A percentile compares a stretch with the other conserved stretches of the same genome.
These are phyloP conservation scores for Coemansia sp. DNA, from an alignment of 192 early-diverging fungal species.

Conservation along the genomic window DNA sequence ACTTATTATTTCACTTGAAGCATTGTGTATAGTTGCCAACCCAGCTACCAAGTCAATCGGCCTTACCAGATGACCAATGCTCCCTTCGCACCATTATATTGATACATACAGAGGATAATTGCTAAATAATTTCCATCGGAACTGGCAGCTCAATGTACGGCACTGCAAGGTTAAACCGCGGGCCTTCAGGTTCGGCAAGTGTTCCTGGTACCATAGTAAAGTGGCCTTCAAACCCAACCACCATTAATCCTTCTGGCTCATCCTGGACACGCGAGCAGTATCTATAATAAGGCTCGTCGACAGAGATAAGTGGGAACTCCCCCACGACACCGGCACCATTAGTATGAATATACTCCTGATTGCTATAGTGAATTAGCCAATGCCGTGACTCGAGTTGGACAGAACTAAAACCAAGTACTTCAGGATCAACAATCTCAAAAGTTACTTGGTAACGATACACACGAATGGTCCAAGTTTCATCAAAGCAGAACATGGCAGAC, in stretches of 20 bases:
- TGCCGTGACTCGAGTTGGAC: slow-evolving; percentile 36
- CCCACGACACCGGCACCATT: slow-evolving; percentile 36
- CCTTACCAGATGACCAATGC: no score
- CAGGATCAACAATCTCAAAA: slow-evolving; percentile 28
- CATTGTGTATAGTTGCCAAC: no score
- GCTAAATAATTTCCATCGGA: slow-evolving; percentile 28
- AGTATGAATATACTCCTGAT: slow-evolving; percentile 16
- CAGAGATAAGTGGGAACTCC: slow-evolving; percentile 29
- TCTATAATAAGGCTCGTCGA: slow-evolving; percentile 21
- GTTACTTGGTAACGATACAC: slow-evolving; percentile 48
- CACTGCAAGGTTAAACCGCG: slow-evolving; percentile 23
- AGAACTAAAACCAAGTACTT: slow-evolving; percentile 16
- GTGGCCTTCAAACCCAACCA: slow-evolving; percentile 33
- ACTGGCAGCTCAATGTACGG: slow-evolving; percentile 37
- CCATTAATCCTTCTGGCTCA: slow-evolving; percentile 17
- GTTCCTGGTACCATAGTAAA: slow-evolving; percentile 48
- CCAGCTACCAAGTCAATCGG: no score
- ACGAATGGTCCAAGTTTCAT: slow-evolving; percentile 26
- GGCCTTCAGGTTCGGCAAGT: slow-evolving; percentile 30
- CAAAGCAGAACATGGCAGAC: slow-evolving; percentile 44
- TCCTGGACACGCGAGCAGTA: slow-evolving; percentile 47
- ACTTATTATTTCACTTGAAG: no score
- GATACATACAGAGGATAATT: background rate
- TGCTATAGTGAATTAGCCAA: slow-evolving; percentile 31
- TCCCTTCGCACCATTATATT: no score